A percentile compares a stretch with the other conserved stretches of the same genome.
Evolutionary conservation across 179 eudicot genomes (phyloP).

Genomic region (Beta corolliflora): DNA sequence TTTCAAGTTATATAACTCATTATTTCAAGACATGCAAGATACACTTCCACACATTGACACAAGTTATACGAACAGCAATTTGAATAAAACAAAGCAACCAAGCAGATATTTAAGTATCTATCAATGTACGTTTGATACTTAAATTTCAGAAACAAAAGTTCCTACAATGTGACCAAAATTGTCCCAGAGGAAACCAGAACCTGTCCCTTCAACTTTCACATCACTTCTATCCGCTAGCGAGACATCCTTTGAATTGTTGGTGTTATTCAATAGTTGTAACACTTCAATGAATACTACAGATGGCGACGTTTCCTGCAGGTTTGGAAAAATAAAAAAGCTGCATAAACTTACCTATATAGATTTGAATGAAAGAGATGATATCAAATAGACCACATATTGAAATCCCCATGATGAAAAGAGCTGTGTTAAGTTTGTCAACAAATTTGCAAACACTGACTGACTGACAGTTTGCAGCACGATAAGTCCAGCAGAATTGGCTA

Average conservation of each 20-base stretch:
- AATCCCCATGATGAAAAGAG: too few species aligned
- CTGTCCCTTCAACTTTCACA: slow-evolving; percentile 82
- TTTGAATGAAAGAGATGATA: neutral
- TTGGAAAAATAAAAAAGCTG: neutral
- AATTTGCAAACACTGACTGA: too few species aligned
- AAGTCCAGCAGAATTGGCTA: too few species aligned
- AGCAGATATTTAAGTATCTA: neutral
- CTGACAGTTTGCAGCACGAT: too few species aligned
- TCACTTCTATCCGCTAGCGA: slow-evolving; percentile 43
- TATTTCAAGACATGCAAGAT: neutral
- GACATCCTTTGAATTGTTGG: slow-evolving; percentile 46
- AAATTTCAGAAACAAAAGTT: slow-evolving; percentile 12
- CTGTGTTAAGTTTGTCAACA: too few species aligned
- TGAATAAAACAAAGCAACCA: neutral
- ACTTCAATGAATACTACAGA: slow-evolving; percentile 88
- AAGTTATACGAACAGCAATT: neutral
- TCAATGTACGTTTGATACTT: neutral
- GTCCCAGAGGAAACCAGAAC: slow-evolving; percentile 98
- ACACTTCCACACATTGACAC: neutral
- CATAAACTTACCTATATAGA: neutral
- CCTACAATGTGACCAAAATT: slow-evolving; percentile 92
- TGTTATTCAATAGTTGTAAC: slow-evolving; percentile 45
- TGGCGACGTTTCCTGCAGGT: slow-evolving; percentile 69
- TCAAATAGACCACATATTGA: neutral
- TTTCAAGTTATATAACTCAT: too few species aligned